Evolutionary conservation across 2,329 filamentous ascomycete species (phyloP).

Genomic region (Lomentospora prolificans): DNA sequence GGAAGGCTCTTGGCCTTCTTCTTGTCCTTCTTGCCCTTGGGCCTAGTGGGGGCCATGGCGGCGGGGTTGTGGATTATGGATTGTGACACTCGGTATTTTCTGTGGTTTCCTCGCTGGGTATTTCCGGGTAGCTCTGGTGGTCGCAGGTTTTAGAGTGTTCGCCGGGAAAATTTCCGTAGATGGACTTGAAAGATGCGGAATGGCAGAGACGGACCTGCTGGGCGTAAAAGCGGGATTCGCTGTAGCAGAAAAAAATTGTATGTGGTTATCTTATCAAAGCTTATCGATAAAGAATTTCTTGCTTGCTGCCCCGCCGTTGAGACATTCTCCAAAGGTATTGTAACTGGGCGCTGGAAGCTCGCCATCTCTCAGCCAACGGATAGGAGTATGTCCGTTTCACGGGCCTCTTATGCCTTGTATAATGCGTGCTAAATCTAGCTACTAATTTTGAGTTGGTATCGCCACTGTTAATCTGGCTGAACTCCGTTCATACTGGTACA

Average conservation of each 20-base stretch:
- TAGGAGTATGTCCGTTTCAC: too few species aligned
- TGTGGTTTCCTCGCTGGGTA: not conserved
- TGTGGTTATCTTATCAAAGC: not conserved
- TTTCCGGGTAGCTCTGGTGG: too few species aligned
- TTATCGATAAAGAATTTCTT: not conserved
- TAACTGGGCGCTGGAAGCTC: too few species aligned
- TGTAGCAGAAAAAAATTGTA: too few species aligned
- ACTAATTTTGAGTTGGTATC: too few species aligned
- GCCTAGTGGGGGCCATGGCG: constrained; percentile 31
- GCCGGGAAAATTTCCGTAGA: not conserved
- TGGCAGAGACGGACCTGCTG: not conserved
- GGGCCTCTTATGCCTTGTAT: too few species aligned
- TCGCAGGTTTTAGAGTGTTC: too few species aligned
- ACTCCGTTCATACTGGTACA: too few species aligned
- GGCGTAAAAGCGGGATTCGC: not conserved
- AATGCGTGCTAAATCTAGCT: too few species aligned
- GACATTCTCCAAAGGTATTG: too few species aligned
- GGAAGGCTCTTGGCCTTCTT: constrained; percentile 19
- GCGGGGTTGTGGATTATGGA: not conserved
- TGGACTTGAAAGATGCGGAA: not conserved
- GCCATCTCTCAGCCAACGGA: too few species aligned
- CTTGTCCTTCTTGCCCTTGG: constrained; percentile 26
- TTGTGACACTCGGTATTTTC: not conserved
- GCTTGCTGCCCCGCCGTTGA: not conserved
- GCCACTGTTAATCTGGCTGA: too few species aligned